Base-by-base conservation (phyloP, 73 alveolate species). In the Paramecium bursaria region DNA sequence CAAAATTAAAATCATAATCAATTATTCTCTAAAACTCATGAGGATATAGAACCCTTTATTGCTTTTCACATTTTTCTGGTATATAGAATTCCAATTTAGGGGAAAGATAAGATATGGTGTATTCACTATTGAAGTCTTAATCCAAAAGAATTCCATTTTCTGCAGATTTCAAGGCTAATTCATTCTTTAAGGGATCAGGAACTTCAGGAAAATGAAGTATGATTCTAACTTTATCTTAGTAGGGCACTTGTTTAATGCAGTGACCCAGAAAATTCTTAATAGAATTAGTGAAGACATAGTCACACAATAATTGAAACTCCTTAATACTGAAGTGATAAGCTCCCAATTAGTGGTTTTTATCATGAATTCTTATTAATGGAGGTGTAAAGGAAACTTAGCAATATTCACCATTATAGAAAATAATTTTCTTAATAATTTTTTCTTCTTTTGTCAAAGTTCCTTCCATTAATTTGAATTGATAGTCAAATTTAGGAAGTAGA, bases 1-100 rank as follows among this genome's bases (percentile, higher is more conserved):
- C 33, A 30, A 57, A 57, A 57, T 57, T 57, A 57, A 57, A 57
- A 50, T 57, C 29, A 30, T 30, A 57, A 57, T 57, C 76, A 57
- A 57, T 57, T 3, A 57, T 57, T 14, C 33, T 14, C 17, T 57
- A 4, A 27, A 57, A 31, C 33, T 57, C 76, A 27, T 57, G 27
- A 30, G 27, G 51, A 23, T 23, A 27, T n/a, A 57, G 27, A n/a
- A 57, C 33, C 33, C 76, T 57, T 4, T n/a, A 13, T 14, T 57
- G 15, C 4, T 57, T 57, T 1, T 57, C 76, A 4, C 21, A 21
- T 4, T 48, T 57, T 10, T 48, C 33, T 27, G 76, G 76, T 30
- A 30, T 57, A 31, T 57, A 57, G 33, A 23, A 57, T 23, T 57
- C 76, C 33, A 57, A n/a, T 30, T 30, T 30, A 0, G 50, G 51